phyloP scores from a whole-genome alignment of 2,329 filamentous ascomycete genomes.

The Raffaelea ambrosiae region DNA sequence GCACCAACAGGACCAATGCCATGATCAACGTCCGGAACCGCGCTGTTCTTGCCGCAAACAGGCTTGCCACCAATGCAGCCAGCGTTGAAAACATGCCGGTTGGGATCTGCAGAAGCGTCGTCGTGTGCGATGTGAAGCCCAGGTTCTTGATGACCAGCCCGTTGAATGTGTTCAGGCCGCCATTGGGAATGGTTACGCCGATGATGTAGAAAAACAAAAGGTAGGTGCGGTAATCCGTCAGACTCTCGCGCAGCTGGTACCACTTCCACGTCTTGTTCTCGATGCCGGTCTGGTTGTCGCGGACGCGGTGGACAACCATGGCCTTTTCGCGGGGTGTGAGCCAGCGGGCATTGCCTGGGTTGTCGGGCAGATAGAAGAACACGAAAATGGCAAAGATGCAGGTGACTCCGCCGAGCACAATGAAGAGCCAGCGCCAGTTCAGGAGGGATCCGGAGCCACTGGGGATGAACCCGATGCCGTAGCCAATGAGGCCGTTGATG shows the following conservation, averaged over 20 bases:
- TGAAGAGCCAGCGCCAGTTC: conserved; percentile 58
- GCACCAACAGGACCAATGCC: not conserved
- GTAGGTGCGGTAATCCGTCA: conserved; percentile 49
- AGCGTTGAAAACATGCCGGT: conserved; percentile 18
- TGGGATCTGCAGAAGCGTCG: conserved; percentile 27
- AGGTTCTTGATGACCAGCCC: conserved; percentile 50
- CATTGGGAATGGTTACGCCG: conserved; percentile 46
- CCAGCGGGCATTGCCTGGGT: conserved; percentile 43
- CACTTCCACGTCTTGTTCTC: conserved; percentile 48
- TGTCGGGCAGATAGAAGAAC: conserved; percentile 47
- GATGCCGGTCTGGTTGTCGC: conserved; percentile 49
- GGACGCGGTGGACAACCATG: conserved; percentile 45
- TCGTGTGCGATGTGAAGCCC: conserved; percentile 34
- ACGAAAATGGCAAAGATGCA: conserved; percentile 51
- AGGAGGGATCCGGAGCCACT: conserved; percentile 39
- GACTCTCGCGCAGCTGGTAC: conserved; percentile 46
- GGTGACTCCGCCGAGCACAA: conserved; percentile 53
- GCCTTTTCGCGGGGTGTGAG: conserved; percentile 41
- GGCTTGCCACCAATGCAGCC: not conserved
- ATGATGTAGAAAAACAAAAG: conserved; percentile 46
- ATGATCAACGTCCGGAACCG: not conserved
- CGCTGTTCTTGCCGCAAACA: not conserved
- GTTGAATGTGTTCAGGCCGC: conserved; percentile 51
- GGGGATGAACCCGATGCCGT: conserved; percentile 51
- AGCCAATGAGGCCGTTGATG: conserved; percentile 24